These are phyloP conservation scores for Mycena filopes DNA, from an alignment of 768 basidiomycete species.

Conservation along the genomic window DNA sequence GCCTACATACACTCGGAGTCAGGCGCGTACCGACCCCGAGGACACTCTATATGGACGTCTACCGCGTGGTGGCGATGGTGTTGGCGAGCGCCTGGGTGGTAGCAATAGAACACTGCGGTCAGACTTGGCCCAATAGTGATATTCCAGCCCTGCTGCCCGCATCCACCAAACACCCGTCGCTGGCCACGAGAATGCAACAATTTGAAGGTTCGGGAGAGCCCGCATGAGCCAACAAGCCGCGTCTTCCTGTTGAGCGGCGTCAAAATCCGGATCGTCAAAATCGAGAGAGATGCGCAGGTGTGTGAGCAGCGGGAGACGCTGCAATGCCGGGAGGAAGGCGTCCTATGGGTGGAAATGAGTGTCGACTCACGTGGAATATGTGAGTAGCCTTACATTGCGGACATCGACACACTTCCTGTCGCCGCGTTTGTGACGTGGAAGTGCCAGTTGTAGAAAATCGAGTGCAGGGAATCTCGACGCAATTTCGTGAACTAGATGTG, in stretches of 20 bases:
- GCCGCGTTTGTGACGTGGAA: background rate
- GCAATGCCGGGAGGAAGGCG: constrained; percentile 11
- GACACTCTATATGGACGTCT: too few relatives aligned
- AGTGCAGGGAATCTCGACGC: constrained; percentile 4
- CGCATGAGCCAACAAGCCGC: constrained; percentile 12
- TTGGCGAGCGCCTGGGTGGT: constrained; percentile 14
- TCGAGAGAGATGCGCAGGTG: constrained; percentile 12
- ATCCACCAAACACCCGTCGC: background rate
- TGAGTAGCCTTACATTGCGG: constrained; percentile 20
- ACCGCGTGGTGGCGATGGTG: background rate
- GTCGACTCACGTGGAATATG: too few relatives aligned
- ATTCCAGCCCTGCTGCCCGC: constrained; percentile 4
- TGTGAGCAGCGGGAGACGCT: constrained; percentile 9
- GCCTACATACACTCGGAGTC: too few relatives aligned
- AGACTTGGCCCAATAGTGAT: constrained; percentile 10
- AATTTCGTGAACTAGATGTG: background rate
- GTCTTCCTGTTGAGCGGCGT: background rate
- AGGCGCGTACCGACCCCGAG: too few relatives aligned
- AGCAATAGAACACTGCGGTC: constrained; percentile 11
- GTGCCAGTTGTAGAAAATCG: background rate
- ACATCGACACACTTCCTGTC: background rate
- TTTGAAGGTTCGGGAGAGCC: constrained; percentile 3
- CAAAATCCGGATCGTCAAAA: background rate
- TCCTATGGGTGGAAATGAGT: too few relatives aligned
- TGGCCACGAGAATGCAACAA: constrained; percentile 12